These are phyloP conservation scores for Trichoderma koningiopsis DNA, from an alignment of 2,329 filamentous ascomycete species.

Conservation along the genomic window DNA sequence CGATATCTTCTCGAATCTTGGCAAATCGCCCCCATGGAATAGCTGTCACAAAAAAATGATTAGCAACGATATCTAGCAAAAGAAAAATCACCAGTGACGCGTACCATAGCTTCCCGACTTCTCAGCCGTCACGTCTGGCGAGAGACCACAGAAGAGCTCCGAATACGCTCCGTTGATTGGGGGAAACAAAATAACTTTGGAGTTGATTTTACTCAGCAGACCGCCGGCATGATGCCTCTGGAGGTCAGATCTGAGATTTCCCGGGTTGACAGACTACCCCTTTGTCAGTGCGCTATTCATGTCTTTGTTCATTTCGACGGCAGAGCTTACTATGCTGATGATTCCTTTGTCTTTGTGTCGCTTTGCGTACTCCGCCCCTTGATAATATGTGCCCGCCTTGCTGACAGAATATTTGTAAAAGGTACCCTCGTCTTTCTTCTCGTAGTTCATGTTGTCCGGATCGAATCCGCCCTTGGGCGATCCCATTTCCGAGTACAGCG, in stretches of 20 bases:
- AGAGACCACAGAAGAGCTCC: slow-evolving; percentile 21
- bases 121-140: slow-evolving; percentile 14
- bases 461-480: slow-evolving; percentile 11
- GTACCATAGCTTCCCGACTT: slow-evolving; percentile 16
- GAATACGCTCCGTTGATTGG: slow-evolving; percentile 23
- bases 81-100: background rate
- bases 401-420: slow-evolving; percentile 33
- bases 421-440: slow-evolving; percentile 27
- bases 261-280: slow-evolving; percentile 40
- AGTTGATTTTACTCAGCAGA: background rate
- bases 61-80: background rate
- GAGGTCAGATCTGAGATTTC: slow-evolving; percentile 44
- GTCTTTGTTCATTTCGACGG: background rate
- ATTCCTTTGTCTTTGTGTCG: slow-evolving; percentile 36
- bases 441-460: slow-evolving; percentile 13
- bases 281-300: background rate
- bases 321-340: slow-evolving; percentile 30
- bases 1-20: slow-evolving; percentile 12
- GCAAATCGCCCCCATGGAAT: slow-evolving; percentile 22
- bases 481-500: slow-evolving; percentile 24
- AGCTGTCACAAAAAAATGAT: background rate
- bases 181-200: background rate
- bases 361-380: slow-evolving; percentile 37
- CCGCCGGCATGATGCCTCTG: slow-evolving; percentile 31
- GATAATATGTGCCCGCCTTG: slow-evolving; percentile 38